These are phyloP conservation scores for Talaromyces sp. DNA, from an alignment of 2,329 filamentous ascomycete genomes.

Conservation along the genomic window DNA sequence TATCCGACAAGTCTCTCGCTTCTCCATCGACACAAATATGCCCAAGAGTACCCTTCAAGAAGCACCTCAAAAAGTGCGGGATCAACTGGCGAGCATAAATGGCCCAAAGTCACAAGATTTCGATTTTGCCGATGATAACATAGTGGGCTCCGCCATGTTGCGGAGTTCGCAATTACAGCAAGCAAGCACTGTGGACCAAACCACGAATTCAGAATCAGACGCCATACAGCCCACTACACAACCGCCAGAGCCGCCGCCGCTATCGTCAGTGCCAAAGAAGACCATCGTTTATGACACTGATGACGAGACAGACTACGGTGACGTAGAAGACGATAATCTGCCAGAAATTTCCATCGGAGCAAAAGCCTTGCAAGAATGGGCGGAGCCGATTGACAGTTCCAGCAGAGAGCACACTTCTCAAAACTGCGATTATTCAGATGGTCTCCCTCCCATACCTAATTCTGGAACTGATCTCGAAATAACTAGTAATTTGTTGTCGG, in stretches of 20 bases:
- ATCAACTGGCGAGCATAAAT: too few species aligned
- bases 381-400: conserved; percentile 18
- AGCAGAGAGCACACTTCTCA: not conserved
- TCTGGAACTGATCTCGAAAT: conserved; percentile 27
- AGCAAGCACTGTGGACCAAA: not conserved
- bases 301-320: conserved; percentile 38
- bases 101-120: not conserved
- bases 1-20: conserved; percentile 30
- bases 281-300: conserved; percentile 46
- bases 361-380: not conserved
- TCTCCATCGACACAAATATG: conserved; percentile 25
- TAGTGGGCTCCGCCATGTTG: not conserved
- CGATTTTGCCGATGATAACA: not conserved
- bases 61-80: not conserved
- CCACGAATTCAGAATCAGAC: not conserved
- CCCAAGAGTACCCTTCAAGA: not conserved
- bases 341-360: conserved; percentile 16
- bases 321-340: conserved; percentile 28
- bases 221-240: not conserved
- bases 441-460: conserved; percentile 31
- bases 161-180: not conserved
- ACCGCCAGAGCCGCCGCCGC: conserved; percentile 7
- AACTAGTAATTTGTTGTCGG: conserved; percentile 26
- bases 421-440: conserved; percentile 31
- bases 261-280: conserved; percentile 25